Percentiles rank a stretch among this genome's conserved stretches.
Conservation (phyloP, 257 asterid species). For the Nyctanthes arbortristis region DNA sequence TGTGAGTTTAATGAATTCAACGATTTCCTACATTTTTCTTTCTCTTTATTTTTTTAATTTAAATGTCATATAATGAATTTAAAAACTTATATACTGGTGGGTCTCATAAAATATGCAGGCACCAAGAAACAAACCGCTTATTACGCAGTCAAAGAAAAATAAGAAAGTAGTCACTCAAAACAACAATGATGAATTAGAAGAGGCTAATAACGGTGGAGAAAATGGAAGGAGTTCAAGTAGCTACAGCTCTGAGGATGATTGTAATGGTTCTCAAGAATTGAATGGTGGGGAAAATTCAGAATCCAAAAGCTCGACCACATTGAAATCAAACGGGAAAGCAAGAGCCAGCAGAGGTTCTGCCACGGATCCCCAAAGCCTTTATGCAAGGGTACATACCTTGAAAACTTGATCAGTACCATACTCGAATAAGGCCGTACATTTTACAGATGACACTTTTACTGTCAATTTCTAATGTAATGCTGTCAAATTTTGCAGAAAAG, state of each 20-base stretch:
- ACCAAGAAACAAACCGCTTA: constrained; percentile 32
- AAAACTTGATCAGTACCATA: not conserved
- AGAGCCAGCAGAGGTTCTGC: constrained; percentile 70
- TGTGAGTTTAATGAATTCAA: constrained; percentile 36
- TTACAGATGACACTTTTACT: too few species aligned
- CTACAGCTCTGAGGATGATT: constrained; percentile 55
- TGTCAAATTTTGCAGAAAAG: constrained; percentile 54
- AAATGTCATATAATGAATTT: too few species aligned
- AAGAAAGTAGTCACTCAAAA: constrained; percentile 36
- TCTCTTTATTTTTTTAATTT: not conserved
- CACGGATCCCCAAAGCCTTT: constrained; percentile 88
- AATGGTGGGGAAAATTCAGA: constrained; percentile 38
- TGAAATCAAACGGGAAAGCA: constrained; percentile 47
- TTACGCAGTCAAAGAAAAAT: constrained; percentile 36
- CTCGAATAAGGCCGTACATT: not conserved
- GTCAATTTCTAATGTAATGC: constrained; percentile 10
- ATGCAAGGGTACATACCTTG: constrained; percentile 73
- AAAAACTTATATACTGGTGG: too few species aligned
- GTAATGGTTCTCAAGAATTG: constrained; percentile 46
- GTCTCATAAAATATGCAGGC: constrained; percentile 31
- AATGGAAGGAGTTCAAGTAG: constrained; percentile 45
- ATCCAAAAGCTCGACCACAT: constrained; percentile 22
- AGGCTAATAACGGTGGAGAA: constrained; percentile 29
- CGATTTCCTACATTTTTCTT: not conserved
- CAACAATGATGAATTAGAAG: constrained; percentile 37